These are phyloP conservation scores for Lithospermum erythrorhizon DNA, from an alignment of 257 asterid species.

Conservation along the genomic window DNA sequence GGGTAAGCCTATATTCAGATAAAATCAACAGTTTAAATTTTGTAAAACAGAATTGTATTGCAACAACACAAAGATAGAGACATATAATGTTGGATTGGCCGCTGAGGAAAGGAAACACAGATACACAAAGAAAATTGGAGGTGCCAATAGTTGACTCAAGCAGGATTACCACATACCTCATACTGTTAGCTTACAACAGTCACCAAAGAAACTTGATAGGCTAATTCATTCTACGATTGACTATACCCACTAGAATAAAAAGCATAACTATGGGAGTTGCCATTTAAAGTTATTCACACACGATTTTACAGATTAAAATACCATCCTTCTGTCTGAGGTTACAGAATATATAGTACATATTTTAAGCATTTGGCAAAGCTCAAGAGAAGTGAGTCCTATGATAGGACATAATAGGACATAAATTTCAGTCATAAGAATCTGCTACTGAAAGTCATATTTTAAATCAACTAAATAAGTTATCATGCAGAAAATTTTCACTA, in stretches of 20 bases:
- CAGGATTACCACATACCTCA: background rate
- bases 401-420: too few species aligned
- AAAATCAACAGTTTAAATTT: background rate
- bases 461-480: too few species aligned
- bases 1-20: conserved; percentile 25
- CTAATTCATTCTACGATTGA: background rate
- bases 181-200: background rate
- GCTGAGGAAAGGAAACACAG: background rate
- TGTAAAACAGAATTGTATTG: too few species aligned
- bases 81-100: background rate
- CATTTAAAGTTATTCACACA: background rate
- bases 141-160: background rate
- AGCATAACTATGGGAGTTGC: background rate
- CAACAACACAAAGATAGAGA: background rate
- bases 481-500: background rate
- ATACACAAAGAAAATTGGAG: background rate
- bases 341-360: too few species aligned
- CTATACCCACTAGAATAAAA: background rate
- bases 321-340: too few species aligned
- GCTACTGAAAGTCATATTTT: too few species aligned
- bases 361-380: background rate
- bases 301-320: background rate
- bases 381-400: background rate
- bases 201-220: background rate
- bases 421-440: too few species aligned